Evolutionary conservation across 352 stramenopile species (phyloP).

Genomic region (Globisporangium polare): DNA sequence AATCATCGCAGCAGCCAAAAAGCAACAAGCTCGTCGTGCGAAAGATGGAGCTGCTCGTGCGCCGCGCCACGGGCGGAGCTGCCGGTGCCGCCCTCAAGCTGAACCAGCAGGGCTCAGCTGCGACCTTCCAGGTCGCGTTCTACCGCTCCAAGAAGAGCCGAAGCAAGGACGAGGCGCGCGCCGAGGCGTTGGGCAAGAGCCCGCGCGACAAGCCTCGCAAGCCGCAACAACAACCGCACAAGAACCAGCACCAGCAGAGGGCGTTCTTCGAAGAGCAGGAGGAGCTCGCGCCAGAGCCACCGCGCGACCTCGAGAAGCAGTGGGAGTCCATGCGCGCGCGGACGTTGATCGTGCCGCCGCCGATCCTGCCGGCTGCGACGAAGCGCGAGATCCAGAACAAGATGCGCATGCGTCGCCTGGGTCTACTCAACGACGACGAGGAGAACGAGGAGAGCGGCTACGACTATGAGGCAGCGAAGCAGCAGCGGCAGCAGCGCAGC

Average conservation of each 20-base stretch:
- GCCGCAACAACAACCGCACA: constrained; percentile 13
- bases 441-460: constrained; percentile 29
- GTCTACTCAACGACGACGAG: constrained; percentile 42
- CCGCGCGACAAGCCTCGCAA: constrained; percentile 12
- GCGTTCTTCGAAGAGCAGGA: constrained; percentile 3
- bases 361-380: constrained; percentile 31
- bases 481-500: constrained; percentile 3
- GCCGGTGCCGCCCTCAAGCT: constrained; percentile 17
- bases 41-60: constrained; percentile 43
- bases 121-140: constrained; percentile 26
- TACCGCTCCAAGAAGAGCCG: constrained; percentile 53
- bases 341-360: constrained; percentile 27
- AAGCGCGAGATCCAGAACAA: constrained; percentile 58
- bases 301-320: constrained; percentile 29
- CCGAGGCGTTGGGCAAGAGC: background rate
- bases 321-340: constrained; percentile 43
- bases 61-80: constrained; percentile 15
- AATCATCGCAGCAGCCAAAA: constrained; percentile 12
- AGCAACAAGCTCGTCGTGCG: background rate
- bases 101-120: background rate
- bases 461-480: constrained; percentile 12
- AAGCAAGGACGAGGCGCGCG: constrained; percentile 30
- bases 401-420: constrained; percentile 52
- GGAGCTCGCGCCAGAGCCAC: background rate
- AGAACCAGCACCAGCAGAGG: background rate